Base-by-base conservation (phyloP, 2,329 filamentous ascomycete genomes). In the Monosporascus sp. region DNA sequence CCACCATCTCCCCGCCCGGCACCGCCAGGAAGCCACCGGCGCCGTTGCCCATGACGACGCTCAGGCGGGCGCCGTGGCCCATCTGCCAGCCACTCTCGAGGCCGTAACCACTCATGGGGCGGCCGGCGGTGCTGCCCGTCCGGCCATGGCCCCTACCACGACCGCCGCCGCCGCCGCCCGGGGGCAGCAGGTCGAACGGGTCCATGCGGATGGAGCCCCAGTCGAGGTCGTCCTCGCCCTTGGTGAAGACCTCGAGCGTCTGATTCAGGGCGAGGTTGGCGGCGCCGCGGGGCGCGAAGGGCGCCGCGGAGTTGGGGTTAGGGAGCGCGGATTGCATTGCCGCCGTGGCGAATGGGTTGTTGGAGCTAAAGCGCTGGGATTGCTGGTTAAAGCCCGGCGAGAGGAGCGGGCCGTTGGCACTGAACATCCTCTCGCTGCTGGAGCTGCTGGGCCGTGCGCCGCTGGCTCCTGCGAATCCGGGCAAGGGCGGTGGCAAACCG, bases 401-500 rank as follows among this genome's bases (percentile, higher is more conserved):
- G 22, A 69, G 65, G 38, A 56, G 48, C 40, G 59, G 54, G 36
- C 56, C 56, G 11, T 65, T 64, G 34, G 54, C 50, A 26, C 58
- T 61, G 44, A 65, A 67, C 50, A 62, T 62, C 40, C 56, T 55
- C 6, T 65, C 66, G 45, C 66, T 68, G 9, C 68, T 66, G 2
- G 72, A 72, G 22, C 64, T 66, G 19, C 69, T 70, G 4, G 69
- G 70, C 52, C 70, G 66, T 53, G 31, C 31, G 31, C 70, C 64
- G 27, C 62, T 61, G 38, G 68, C 70, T 3, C 69, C 71, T 19
- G 70, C 72, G 51, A 73, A 77, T 7, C 69, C 66, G 1, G 74
- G 73, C 34, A 70, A 76, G 2, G 89, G 87, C 1, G 87, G 88
- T 1, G 85, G 82, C 7, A 93, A 77, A 16, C 76, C 77, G 44